Evolutionary conservation across 495 filamentous ascomycete species (phyloP).

Genomic region (Zalerion maritima): DNA sequence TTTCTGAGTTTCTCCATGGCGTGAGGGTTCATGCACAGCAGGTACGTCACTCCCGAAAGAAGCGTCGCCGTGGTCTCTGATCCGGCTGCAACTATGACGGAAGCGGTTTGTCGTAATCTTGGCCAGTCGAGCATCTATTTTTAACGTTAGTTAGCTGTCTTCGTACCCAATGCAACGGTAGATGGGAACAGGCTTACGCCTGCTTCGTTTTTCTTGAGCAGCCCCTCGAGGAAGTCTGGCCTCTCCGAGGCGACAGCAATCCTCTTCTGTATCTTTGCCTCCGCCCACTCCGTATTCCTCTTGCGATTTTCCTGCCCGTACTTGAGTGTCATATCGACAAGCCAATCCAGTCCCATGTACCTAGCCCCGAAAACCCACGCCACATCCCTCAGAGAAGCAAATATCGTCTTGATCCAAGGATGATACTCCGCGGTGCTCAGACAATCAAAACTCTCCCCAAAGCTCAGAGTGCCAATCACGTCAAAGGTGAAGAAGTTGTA

Average conservation of each 20-base stretch:
- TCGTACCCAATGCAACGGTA: no score
- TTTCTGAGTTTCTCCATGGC: constrained; percentile 25
- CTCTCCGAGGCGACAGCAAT: constrained; percentile 25
- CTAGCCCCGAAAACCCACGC: constrained; percentile 15
- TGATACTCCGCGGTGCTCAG: constrained; percentile 33
- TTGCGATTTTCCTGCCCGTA: constrained; percentile 16
- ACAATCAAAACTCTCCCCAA: constrained; percentile 44
- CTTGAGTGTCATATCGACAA: constrained; percentile 7
- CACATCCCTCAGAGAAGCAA: constrained; percentile 17
- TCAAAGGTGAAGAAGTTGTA: constrained; percentile 48
- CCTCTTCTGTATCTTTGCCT: constrained; percentile 25
- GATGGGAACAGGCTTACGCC: constrained; percentile 22
- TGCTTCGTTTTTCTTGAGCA: constrained; percentile 32
- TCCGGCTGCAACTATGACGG: constrained; percentile 34
- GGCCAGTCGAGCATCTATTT: no score
- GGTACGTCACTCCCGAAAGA: constrained; percentile 36
- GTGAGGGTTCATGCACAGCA: constrained; percentile 31
- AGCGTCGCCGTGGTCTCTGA: constrained; percentile 48
- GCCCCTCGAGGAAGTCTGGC: constrained; percentile 33
- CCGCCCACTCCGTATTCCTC: constrained; percentile 20
- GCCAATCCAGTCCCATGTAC: constrained; percentile 11
- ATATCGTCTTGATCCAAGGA: constrained; percentile 39
- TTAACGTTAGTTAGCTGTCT: no score
- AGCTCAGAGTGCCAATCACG: constrained; percentile 44
- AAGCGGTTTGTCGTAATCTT: no score